phyloP scores from a whole-genome alignment of 2,329 filamentous ascomycete species.

The Hirsutella thompsonii region DNA sequence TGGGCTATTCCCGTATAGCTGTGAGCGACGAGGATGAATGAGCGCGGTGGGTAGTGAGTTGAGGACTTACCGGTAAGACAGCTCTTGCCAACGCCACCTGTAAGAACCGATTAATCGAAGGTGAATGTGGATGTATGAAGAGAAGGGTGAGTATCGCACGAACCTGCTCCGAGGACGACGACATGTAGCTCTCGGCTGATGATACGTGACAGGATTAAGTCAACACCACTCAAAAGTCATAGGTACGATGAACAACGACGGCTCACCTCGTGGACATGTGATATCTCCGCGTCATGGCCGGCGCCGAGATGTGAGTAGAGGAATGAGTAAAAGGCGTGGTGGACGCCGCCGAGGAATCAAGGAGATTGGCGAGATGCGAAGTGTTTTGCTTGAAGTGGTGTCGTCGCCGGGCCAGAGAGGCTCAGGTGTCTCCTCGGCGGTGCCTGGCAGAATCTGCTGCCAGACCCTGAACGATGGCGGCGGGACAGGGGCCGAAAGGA shows the following conservation, averaged over 20 bases:
- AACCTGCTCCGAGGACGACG: constrained; percentile 70
- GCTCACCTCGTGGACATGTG: constrained; percentile 6
- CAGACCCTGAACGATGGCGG: neutral
- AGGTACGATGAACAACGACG: neutral
- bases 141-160: constrained; percentile 13
- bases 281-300: constrained; percentile 7
- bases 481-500: neutral
- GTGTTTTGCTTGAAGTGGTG: too few species aligned
- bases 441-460: neutral
- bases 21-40: neutral
- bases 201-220: neutral
- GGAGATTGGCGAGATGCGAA: too few species aligned
- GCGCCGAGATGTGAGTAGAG: neutral
- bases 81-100: constrained; percentile 84
- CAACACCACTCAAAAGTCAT: neutral
- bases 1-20: constrained; percentile 43
- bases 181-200: constrained; percentile 66
- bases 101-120: constrained; percentile 15
- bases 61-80: constrained; percentile 64
- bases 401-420: too few species aligned
- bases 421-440: neutral
- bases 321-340: neutral
- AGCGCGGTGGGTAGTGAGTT: neutral
- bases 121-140: constrained; percentile 2
- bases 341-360: too few species aligned